Evolutionary conservation across 768 basidiomycete species (phyloP).

Genomic region (Phaffia australis): DNA sequence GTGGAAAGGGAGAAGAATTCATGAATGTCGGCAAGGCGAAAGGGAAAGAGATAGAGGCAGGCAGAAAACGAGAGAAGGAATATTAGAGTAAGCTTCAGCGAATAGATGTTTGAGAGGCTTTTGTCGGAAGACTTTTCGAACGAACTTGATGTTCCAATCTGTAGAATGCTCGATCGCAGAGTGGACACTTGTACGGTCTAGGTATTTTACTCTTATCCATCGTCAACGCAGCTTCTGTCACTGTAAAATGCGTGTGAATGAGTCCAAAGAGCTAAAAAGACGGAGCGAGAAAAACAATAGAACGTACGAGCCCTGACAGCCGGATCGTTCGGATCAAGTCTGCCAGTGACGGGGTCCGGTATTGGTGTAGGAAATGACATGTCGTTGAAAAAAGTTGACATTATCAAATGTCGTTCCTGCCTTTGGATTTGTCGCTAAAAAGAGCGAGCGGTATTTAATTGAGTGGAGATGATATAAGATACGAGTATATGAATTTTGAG

Average conservation of each 20-base stretch:
- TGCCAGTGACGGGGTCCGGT: conserved; percentile 37
- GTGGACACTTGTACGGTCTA: conserved; percentile 92
- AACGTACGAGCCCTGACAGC: conserved; percentile 35
- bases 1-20: background rate
- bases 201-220: conserved; percentile 47
- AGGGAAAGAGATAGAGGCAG: conserved; percentile 23
- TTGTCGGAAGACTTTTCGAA: background rate
- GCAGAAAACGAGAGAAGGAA: conserved; percentile 20
- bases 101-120: background rate
- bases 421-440: background rate
- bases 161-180: conserved; percentile 91
- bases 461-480: background rate
- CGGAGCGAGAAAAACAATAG: background rate
- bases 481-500: background rate
- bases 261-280: background rate
- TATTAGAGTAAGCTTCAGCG: conserved; percentile 5
- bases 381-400: conserved; percentile 26
- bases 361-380: conserved; percentile 21
- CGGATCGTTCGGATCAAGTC: conserved; percentile 39
- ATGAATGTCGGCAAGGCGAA: conserved; percentile 3
- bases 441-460: background rate
- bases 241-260: background rate
- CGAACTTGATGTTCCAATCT: conserved; percentile 88
- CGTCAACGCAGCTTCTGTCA: conserved; percentile 39
- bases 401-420: background rate